These are phyloP conservation scores for Rubia tinctorum DNA, from an alignment of 305 asterid genomes.

Conservation along the genomic window DNA sequence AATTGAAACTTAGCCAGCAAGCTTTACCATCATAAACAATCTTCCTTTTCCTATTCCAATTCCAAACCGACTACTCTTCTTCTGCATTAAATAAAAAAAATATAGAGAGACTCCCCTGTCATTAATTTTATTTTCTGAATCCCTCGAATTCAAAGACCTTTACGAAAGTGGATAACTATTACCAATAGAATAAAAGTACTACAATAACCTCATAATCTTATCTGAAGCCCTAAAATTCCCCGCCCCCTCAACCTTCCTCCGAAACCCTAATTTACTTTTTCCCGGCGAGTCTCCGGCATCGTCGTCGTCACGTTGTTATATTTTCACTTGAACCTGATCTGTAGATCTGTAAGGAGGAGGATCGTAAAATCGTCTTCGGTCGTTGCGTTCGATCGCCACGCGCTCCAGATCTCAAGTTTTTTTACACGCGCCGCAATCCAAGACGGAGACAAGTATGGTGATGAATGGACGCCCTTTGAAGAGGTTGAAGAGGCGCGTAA, in stretches of 20 bases:
- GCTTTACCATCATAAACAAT: background rate
- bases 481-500: slow-evolving; percentile 77
- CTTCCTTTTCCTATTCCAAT: background rate
- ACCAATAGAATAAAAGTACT: slow-evolving; percentile 19
- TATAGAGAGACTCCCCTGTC: background rate
- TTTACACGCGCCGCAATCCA: slow-evolving; percentile 13
- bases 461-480: slow-evolving; percentile 67
- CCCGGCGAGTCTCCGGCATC: slow-evolving; percentile 9
- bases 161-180: background rate
- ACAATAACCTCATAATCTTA: slow-evolving; percentile 3
- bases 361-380: background rate
- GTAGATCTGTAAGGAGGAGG: background rate
- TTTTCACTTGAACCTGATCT: background rate
- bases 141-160: background rate
- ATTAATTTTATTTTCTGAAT: background rate
- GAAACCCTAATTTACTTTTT: slow-evolving; percentile 1
- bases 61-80: background rate
- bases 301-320: background rate
- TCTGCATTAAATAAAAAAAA: background rate
- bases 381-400: background rate
- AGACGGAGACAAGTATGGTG: slow-evolving; percentile 49
- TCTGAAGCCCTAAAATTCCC: slow-evolving; percentile 14
- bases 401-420: background rate
- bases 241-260: slow-evolving; percentile 8
- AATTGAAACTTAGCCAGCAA: background rate